A percentile compares a stretch with the other conserved stretches of the same genome.
Evolutionary conservation across 306 rosid species (phyloP).

Genomic region (Rosa lucieae): DNA sequence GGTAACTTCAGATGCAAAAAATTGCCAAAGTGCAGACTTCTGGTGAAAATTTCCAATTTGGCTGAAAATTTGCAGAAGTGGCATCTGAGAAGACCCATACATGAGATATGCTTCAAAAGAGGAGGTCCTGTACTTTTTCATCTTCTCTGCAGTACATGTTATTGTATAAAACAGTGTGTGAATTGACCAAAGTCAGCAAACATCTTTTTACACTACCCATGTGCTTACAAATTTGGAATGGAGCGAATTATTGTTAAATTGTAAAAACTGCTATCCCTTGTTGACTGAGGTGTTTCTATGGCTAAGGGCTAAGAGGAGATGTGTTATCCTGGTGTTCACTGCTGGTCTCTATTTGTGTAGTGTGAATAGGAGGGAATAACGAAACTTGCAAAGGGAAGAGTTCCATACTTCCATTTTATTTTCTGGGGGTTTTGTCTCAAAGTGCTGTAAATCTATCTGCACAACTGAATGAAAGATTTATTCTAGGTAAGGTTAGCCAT

Average conservation of each 20-base stretch:
- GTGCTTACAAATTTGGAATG: not conserved
- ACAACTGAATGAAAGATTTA: no score
- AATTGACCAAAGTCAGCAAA: not conserved
- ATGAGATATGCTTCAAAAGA: not conserved
- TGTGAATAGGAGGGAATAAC: not conserved
- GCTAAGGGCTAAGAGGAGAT: not conserved
- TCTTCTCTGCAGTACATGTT: not conserved
- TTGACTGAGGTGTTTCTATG: not conserved
- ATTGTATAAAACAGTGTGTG: not conserved
- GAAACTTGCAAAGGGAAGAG: not conserved
- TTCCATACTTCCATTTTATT: no score
- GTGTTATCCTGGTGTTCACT: not conserved
- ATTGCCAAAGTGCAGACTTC: not conserved
- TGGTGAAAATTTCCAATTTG: not conserved
- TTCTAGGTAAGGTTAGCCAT: no score
- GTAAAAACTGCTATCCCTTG: not conserved
- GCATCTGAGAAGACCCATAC: not conserved
- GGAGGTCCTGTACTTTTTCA: not conserved
- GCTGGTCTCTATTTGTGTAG: not conserved
- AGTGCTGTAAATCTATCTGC: no score
- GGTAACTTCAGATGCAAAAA: no score
- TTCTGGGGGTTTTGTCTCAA: no score
- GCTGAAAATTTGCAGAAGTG: not conserved
- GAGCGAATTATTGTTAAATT: not conserved
- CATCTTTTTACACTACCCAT: not conserved